Base-by-base conservation (phyloP, 805 yeast genomes). In the Dipodascopsis uninucleata region DNA sequence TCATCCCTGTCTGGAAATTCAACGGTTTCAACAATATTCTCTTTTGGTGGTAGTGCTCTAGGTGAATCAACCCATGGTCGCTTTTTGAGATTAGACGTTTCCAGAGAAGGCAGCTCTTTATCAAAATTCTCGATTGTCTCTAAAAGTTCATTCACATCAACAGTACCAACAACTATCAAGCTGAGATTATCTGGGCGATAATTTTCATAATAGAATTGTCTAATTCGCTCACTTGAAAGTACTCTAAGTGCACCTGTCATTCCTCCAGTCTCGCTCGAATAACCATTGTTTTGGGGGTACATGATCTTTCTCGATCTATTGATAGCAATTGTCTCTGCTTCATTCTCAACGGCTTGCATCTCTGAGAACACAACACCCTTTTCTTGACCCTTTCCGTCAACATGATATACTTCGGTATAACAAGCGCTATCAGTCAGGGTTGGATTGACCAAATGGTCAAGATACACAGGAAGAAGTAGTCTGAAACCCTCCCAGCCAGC, bases 401-500 rank as follows among this genome's bases (percentile, higher is more conserved):
- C 77, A 62, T 93, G 97, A 62, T 86, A 86, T 6, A 93, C 51
- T 62, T 93, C 98, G 1, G 98, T 93, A 41, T 82, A 69, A 58
- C 95, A 93, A 0, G 95, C 95, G 41, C 80, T 85, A 60, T 88
- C 95, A 1, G 95, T 82, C 41, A 93, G 67, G 0, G 95, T 85
- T 1, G 98, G 97, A 56, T 79, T 64, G 36, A 88, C 63, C 20
- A 93, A 66, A 61, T 93, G 97, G 61, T 93, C 97, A 54, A 93
- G 66, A 62, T 90, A 93, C 2, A 88, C 81, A 0, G 98, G 97
- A 24, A 93, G 72, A 23, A 93, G 67, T 49, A 80, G 74, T 38
- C 76, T 77, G 66, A 93, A 93, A 1, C 97, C 97, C 45, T 85
- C 86, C 96, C 96, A 89, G 7, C 97, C 97, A 1, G 97, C 97